Evolutionary conservation across 371 early-diverging fungal species (phyloP), one percentile per base, ranked within the genome.

Genomic region (Parasitella parasitica): DNA sequence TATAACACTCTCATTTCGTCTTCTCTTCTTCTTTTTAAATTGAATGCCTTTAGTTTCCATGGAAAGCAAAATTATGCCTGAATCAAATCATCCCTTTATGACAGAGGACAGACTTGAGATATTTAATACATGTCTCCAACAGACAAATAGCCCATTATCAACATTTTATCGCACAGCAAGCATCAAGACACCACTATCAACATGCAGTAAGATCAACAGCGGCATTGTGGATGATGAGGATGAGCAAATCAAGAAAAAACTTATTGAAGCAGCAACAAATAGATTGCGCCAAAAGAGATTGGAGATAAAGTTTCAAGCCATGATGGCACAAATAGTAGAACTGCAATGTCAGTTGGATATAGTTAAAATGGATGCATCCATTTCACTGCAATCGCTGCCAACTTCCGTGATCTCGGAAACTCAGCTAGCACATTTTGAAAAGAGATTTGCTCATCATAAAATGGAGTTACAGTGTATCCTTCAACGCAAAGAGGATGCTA

Each of bases 341-440:
- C 39, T 64, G 15, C 59, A 64, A 35, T 59, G 59, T 9, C 43
- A 57, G 30, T 22, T 64, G n/a, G 65, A 64, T 20, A 59, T 64
- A 2, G 39, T 64, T 5, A 64, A 59, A 54, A 15, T 64, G 4
- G 65, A 64, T 12, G 38, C 59, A 2, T 22, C 59, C 0, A 57
- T 41, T 30, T 64, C 65, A 7, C 16, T 59, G 12, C 24, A 61
- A 18, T 36, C 34, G 3, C 12, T 57, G n/a, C 30, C 43, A 15
- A 13, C 28, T 1, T 46, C 46, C 46, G 20, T 16, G 15, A 32
- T 48, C 18, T 4, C 26, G 24, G 37, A 27, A 37, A 16, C 7
- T 5, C 27, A 35, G 24, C 13, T 38, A 46, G 30, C 13, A 15
- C 52, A 56, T 41, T 60, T 66, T 3, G 61, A 66, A 30, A 66